These are phyloP conservation scores for Tuber brumale DNA, from an alignment of 495 filamentous ascomycete genomes.

Conservation along the genomic window DNA sequence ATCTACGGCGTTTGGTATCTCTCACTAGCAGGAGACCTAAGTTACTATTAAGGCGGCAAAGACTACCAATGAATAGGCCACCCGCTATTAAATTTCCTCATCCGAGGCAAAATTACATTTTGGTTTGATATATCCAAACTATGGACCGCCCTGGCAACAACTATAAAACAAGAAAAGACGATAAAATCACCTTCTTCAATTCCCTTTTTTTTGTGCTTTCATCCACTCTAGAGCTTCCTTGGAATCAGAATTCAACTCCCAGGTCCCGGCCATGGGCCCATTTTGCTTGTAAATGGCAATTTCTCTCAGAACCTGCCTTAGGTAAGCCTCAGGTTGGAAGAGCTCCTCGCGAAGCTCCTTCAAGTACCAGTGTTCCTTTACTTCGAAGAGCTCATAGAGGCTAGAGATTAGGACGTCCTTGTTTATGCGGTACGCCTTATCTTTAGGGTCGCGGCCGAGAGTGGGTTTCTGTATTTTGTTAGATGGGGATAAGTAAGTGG, in stretches of 20 bases:
- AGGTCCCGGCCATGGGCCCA: constrained; percentile 72
- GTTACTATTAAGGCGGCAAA: too few species aligned
- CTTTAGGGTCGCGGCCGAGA: not conserved
- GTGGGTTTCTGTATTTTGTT: not conserved
- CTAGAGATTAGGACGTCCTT: constrained; percentile 76
- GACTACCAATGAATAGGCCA: not conserved
- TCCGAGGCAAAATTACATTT: not conserved
- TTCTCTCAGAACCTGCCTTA: constrained; percentile 73
- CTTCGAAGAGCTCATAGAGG: constrained; percentile 71
- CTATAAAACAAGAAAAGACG: not conserved
- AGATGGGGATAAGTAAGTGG: not conserved
- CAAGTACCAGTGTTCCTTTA: constrained; percentile 81
- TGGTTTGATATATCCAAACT: not conserved
- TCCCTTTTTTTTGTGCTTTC: not conserved
- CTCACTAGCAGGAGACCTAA: too few species aligned
- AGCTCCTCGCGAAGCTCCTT: constrained; percentile 64
- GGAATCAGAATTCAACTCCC: constrained; percentile 67
- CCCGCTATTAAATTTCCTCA: not conserved
- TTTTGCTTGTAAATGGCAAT: constrained; percentile 70
- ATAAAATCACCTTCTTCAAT: not conserved
- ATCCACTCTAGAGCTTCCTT: constrained; percentile 40
- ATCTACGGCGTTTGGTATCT: too few species aligned
- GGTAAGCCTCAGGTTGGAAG: constrained; percentile 80
- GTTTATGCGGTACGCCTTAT: constrained; percentile 64
- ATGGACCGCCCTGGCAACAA: not conserved